phyloP scores from a whole-genome alignment of 2,329 filamentous ascomycete species.

The Ambrosiella beaveri region DNA sequence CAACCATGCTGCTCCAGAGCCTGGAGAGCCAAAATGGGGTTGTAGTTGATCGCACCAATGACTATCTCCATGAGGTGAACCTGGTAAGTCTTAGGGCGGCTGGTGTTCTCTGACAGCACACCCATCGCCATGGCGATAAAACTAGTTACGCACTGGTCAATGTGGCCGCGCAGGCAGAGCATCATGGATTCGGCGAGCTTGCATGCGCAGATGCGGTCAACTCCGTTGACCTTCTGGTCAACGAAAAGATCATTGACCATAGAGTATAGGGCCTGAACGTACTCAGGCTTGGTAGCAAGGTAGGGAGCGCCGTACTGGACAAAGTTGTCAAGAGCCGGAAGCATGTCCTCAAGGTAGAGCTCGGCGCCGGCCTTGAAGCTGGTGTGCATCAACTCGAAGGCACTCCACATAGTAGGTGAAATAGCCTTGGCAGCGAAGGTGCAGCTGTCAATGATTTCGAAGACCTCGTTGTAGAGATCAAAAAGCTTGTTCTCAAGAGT shows the following conservation, averaged over 20 bases:
- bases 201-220: constrained; percentile 92
- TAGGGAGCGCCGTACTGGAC: constrained; percentile 77
- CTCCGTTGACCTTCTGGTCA: constrained; percentile 79
- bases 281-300: constrained; percentile 66
- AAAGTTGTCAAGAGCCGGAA: constrained; percentile 94
- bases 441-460: constrained; percentile 98
- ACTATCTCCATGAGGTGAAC: constrained; percentile 98
- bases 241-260: constrained; percentile 95
- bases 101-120: constrained; percentile 55
- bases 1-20: constrained; percentile 80
- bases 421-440: constrained; percentile 95
- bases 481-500: constrained; percentile 97
- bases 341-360: constrained; percentile 96
- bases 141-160: constrained; percentile 73
- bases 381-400: constrained; percentile 88
- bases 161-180: constrained; percentile 76
- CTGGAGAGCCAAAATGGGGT: constrained; percentile 66
- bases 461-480: constrained; percentile 93
- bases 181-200: constrained; percentile 95
- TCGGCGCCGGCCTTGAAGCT: constrained; percentile 96
- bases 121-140: constrained; percentile 84
- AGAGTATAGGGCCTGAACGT: constrained; percentile 72
- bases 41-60: constrained; percentile 97
- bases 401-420: constrained; percentile 94
- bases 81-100: constrained; percentile 81